Base-by-base conservation (phyloP, 2,329 filamentous ascomycete species). In the Hymenoscyphus fructigenus region DNA sequence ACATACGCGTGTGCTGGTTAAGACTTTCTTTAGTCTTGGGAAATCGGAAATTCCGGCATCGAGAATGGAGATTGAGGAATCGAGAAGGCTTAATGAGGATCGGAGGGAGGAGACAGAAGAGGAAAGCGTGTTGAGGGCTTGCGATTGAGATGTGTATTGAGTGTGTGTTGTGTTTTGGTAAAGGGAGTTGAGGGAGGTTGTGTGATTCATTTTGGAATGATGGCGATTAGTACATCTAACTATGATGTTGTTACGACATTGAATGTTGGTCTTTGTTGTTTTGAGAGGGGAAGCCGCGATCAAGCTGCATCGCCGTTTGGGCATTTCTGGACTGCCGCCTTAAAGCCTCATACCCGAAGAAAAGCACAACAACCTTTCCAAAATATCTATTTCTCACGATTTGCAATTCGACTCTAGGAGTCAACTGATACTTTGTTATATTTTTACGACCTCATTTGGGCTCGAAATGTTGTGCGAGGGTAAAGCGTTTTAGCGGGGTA, bases 71-170 rank as follows among this genome's bases (percentile, higher is more conserved):
- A 76, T 75, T 17, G 73, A 71, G 32, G 71, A 70, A 57, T 78
- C 75, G 58, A 79, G 76, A 17, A 78, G 76, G 4, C 72, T 70
- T n/a, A 77, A 75, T 10, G 75, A 77, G 62, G 74, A 75, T 47
- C 76, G 75, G 36, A 79, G 74, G 28, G 77, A 77, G 62, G 75
- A 70, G 36, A 79, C 75, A 50, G 76, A 78, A 60, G 71, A 71
- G 7, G 74, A 70, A 32, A 79, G 76, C 12, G 76, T 73, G 61
- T 68, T 58, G 26, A 75, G 32, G 32, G 64, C 38, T 62, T 62
- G 60, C 9, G 60, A 62, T 60, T 65, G 64, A 28, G 59, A 36
- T 41, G 17, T 34, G 29, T 26, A 59, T 15, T 38, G 29, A 9
- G 56, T 63, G 5, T 57, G 55, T n/a, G 55, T 57, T 34, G 26